phyloP scores from a whole-genome alignment of 1,284 basidiomycete species.

The Leccinum holopus region DNA sequence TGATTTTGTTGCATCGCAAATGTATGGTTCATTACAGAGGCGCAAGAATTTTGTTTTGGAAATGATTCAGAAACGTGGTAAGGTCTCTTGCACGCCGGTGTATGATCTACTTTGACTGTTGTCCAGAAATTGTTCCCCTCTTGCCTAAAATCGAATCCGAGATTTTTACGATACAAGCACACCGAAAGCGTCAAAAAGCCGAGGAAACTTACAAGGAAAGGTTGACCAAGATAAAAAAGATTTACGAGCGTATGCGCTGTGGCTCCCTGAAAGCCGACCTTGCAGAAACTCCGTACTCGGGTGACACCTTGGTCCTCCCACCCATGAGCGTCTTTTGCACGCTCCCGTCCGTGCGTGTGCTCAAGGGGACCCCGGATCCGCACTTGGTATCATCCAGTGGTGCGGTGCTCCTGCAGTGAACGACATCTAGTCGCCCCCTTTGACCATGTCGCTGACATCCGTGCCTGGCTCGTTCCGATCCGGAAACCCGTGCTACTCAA shows the following conservation, averaged over 20 bases:
- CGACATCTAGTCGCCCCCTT: conserved; percentile 32
- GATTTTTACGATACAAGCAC: conserved; percentile 29
- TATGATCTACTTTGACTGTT: neutral
- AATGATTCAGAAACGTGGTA: too few relatives aligned
- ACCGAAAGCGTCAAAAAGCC: conserved; percentile 25
- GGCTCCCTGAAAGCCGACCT: conserved; percentile 6
- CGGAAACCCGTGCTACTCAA: conserved; percentile 40
- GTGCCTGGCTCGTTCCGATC: conserved; percentile 47
- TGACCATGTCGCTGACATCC: conserved; percentile 46
- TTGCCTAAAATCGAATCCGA: conserved; percentile 33
- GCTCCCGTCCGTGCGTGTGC: conserved; percentile 41
- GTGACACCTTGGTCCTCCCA: conserved; percentile 36
- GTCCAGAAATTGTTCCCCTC: conserved; percentile 31
- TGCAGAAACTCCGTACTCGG: neutral
- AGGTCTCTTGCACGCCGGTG: too few relatives aligned
- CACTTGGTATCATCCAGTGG: neutral
- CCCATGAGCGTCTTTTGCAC: conserved; percentile 44
- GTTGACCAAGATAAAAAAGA: conserved; percentile 29
- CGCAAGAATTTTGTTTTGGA: too few relatives aligned
- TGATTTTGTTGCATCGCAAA: too few relatives aligned
- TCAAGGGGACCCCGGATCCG: conserved; percentile 35
- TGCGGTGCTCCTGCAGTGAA: conserved; percentile 14
- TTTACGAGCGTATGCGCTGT: conserved; percentile 37
- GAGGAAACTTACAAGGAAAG: conserved; percentile 27
- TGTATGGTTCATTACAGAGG: too few relatives aligned